Percentiles rank a stretch among this genome's conserved stretches.
Evolutionary conservation across 345 rosid genomes (phyloP).

Genomic region (Bruguiera sexangula): DNA sequence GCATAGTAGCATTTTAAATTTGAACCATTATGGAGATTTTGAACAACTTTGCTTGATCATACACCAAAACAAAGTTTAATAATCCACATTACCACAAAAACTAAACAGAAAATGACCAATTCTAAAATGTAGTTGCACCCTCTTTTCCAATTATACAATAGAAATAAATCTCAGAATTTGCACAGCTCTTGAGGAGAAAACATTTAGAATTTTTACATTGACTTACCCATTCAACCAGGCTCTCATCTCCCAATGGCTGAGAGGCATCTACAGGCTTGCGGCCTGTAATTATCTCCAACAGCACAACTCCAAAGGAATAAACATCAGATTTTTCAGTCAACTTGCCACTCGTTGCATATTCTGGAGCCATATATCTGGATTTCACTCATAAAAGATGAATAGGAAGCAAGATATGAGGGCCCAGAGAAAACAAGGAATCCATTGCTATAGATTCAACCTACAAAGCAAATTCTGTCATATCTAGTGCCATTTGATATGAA

Average conservation of each 20-base stretch:
- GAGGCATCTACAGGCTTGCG: constrained; percentile 92
- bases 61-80: neutral
- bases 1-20: neutral
- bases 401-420: neutral
- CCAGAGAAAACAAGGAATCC: too few species aligned
- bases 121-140: too few species aligned
- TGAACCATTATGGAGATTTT: neutral
- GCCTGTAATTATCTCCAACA: constrained; percentile 91
- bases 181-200: neutral
- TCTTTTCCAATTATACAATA: neutral
- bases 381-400: constrained; percentile 13
- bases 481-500: neutral
- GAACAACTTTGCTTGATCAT: neutral
- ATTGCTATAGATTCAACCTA: too few species aligned
- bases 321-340: constrained; percentile 95
- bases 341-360: constrained; percentile 94
- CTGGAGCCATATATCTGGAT: constrained; percentile 95
- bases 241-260: constrained; percentile 93
- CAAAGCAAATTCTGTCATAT: neutral
- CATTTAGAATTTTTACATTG: constrained; percentile 4
- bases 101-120: neutral
- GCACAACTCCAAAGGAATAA: constrained; percentile 92
- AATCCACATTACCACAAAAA: neutral
- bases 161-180: neutral
- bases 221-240: constrained; percentile 96